phyloP scores from a whole-genome alignment of 768 basidiomycete genomes.

The Gautieria morchelliformis region DNA sequence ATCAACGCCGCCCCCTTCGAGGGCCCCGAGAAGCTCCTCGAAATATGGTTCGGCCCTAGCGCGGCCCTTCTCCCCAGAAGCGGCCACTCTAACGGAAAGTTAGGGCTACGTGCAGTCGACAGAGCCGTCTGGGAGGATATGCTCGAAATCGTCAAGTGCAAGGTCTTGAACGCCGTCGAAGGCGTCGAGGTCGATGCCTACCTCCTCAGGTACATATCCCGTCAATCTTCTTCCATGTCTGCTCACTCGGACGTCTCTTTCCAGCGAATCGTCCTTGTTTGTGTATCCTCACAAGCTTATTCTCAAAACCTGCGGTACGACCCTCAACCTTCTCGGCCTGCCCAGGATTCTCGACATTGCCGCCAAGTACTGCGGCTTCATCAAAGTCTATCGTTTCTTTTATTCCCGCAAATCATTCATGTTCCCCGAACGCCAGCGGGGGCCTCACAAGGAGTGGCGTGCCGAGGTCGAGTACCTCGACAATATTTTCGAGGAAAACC shows the following conservation, averaged over 20 bases:
- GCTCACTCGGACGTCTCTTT: conserved; percentile 3
- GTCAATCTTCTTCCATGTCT: conserved; percentile 1
- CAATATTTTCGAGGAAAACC: conserved; percentile 60
- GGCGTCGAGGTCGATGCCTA: conserved; percentile 93
- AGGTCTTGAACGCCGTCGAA: conserved; percentile 82
- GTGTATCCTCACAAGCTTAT: conserved; percentile 92
- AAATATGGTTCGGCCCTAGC: conserved; percentile 93
- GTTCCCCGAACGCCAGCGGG: conserved; percentile 93
- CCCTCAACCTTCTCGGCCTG: conserved; percentile 90
- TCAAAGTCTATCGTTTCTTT: conserved; percentile 81
- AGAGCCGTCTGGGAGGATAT: conserved; percentile 88
- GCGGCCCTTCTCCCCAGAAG: conserved; percentile 41
- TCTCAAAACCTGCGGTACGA: conserved; percentile 98
- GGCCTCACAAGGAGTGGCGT: conserved; percentile 90
- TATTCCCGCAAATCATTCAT: conserved; percentile 99
- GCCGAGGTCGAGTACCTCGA: conserved; percentile 90
- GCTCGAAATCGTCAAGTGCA: conserved; percentile 94
- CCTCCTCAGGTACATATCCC: conserved; percentile 67
- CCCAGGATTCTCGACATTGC: conserved; percentile 95
- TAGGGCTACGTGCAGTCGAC: conserved; percentile 70
- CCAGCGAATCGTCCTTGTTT: conserved; percentile 96
- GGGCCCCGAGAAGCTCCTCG: conserved; percentile 90
- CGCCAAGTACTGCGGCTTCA: conserved; percentile 50
- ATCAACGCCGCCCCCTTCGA: conserved; percentile 57
- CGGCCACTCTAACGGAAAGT: conserved; percentile 25